A percentile compares a stretch with the other conserved stretches of the same genome.
These are phyloP conservation scores for Agaricales sp. DNA, from an alignment of 1,284 basidiomycete genomes.

Conservation along the genomic window DNA sequence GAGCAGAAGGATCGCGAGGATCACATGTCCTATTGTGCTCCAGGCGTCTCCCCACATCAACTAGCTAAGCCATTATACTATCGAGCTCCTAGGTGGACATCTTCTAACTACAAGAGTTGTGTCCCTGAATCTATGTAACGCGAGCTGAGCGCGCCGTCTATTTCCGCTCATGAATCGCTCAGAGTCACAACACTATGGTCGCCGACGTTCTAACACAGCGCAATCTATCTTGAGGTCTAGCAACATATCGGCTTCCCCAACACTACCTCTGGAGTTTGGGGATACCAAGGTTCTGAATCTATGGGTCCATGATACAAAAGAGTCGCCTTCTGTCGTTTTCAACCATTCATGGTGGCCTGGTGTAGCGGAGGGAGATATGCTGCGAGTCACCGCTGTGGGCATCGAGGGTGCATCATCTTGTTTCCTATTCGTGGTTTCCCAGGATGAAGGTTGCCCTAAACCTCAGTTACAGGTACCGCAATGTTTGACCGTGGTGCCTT, in stretches of 20 bases:
- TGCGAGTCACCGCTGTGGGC: conserved; percentile 40
- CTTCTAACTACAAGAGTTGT: neutral
- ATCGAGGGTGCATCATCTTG: conserved; percentile 34
- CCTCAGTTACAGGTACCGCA: conserved; percentile 52
- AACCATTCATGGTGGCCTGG: conserved; percentile 70
- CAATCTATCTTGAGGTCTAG: conserved; percentile 44
- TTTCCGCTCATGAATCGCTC: conserved; percentile 23
- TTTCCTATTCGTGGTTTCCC: conserved; percentile 56
- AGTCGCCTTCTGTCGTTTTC: conserved; percentile 46
- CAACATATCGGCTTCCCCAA: conserved; percentile 18
- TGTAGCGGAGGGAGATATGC: conserved; percentile 60
- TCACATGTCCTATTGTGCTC: too few species aligned
- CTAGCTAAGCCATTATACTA: too few species aligned
- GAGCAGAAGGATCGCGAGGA: too few species aligned
- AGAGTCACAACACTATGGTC: conserved; percentile 48
- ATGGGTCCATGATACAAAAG: conserved; percentile 68
- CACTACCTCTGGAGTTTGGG: conserved; percentile 44
- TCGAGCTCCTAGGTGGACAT: neutral
- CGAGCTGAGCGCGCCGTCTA: neutral
- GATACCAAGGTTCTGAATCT: conserved; percentile 51
- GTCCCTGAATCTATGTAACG: neutral
- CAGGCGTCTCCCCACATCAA: too few species aligned
- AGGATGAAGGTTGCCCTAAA: conserved; percentile 48
- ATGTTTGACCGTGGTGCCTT: conserved; percentile 5
- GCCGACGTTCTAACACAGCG: conserved; percentile 62